phyloP scores from a whole-genome alignment of 768 basidiomycete genomes.

The Dioszegia aurantiaca region DNA sequence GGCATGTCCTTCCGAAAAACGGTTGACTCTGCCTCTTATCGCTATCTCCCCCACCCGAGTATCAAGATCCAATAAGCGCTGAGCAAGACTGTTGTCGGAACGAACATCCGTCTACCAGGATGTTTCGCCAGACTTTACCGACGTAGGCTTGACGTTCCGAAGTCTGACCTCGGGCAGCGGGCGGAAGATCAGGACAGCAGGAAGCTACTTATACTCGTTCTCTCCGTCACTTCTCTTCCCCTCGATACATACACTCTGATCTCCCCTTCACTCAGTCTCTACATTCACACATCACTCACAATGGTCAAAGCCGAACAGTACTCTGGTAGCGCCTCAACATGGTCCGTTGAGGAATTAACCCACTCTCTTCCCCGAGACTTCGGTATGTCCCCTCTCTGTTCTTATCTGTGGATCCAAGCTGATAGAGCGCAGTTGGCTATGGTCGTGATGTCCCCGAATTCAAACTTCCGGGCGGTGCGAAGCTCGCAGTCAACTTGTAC shows the following conservation, averaged over 20 bases:
- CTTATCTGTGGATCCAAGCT: not conserved
- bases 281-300: not conserved
- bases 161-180: not conserved
- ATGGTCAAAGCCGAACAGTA: slow-evolving; percentile 12
- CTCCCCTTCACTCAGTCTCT: not conserved
- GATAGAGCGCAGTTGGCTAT: slow-evolving; percentile 13
- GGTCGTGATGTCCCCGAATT: slow-evolving; percentile 17
- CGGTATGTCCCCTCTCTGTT: slow-evolving; percentile 10
- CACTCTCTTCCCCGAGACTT: slow-evolving; percentile 15
- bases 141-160: not conserved
- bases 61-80: not conserved
- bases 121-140: not conserved
- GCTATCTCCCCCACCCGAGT: not conserved
- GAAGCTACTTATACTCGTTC: no score
- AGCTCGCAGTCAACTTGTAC: slow-evolving; percentile 19
- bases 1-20: slow-evolving; percentile 5
- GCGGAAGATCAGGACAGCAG: no score
- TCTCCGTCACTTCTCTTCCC: not conserved
- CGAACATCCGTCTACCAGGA: no score
- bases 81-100: no score
- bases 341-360: slow-evolving; percentile 12
- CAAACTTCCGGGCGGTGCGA: slow-evolving; percentile 19
- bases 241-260: not conserved
- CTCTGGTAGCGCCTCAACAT: slow-evolving; percentile 2
- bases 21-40: not conserved